These are phyloP conservation scores for Fusarium chlamydosporum DNA, from an alignment of 2,329 filamentous ascomycete genomes.

Conservation along the genomic window DNA sequence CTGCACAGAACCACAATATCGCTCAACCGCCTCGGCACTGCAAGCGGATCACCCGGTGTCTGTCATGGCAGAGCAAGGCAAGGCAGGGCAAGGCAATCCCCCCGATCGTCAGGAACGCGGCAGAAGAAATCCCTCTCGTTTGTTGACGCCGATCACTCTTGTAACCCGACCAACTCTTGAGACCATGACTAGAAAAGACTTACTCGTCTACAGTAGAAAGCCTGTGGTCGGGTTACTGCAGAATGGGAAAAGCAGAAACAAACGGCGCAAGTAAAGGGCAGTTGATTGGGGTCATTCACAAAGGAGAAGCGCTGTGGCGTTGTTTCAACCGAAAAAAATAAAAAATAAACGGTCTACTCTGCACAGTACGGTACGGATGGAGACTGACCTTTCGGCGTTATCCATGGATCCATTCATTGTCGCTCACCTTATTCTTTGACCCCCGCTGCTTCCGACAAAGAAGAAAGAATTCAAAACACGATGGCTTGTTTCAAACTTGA, in stretches of 20 bases:
- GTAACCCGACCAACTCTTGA: slow-evolving; percentile 6
- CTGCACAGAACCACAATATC: background rate
- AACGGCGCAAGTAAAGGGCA: background rate
- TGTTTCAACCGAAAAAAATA: slow-evolving; percentile 23
- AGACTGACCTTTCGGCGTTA: too few relatives aligned
- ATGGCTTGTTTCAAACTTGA: slow-evolving; percentile 30
- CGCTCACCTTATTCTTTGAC: background rate
- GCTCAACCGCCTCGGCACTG: slow-evolving; percentile 11
- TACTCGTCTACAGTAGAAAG: too few relatives aligned
- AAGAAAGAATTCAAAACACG: slow-evolving; percentile 28
- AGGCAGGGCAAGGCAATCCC: background rate
- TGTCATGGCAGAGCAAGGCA: background rate
- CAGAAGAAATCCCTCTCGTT: background rate
- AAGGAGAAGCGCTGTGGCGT: slow-evolving; percentile 38
- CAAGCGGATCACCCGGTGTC: slow-evolving; percentile 3
- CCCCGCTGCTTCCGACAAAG: slow-evolving; percentile 23
- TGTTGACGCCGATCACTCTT: slow-evolving; percentile 4
- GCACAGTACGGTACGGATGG: too few relatives aligned
- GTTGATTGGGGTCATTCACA: slow-evolving; percentile 21
- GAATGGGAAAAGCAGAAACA: slow-evolving; percentile 8
- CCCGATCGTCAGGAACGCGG: slow-evolving; percentile 1
- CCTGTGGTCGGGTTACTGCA: background rate
- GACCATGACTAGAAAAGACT: slow-evolving; percentile 6
- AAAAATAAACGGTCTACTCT: background rate
- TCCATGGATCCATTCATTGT: background rate